A percentile compares a stretch with the other conserved stretches of the same genome.
Evolutionary conservation across 768 basidiomycete genomes (phyloP).

Genomic region (Leccinum olivaceopallidum): DNA sequence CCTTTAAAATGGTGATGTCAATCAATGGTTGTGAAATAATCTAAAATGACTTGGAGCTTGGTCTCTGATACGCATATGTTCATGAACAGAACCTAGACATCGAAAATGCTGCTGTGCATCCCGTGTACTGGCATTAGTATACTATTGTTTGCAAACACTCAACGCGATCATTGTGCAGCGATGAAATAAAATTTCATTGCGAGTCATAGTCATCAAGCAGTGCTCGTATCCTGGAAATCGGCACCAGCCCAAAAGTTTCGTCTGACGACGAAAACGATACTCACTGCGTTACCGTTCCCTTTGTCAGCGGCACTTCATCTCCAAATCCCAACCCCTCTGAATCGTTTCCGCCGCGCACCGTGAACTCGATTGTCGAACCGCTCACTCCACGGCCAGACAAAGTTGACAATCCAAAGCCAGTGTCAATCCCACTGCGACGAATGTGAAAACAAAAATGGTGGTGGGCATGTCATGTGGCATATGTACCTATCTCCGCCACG

Average conservation of each 20-base stretch:
- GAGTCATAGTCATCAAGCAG: background rate
- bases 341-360: no score
- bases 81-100: background rate
- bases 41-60: background rate
- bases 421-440: background rate
- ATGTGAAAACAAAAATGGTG: no score
- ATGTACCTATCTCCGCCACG: background rate
- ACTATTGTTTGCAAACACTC: background rate
- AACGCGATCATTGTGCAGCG: background rate
- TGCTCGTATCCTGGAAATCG: no score
- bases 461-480: no score
- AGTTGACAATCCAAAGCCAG: background rate
- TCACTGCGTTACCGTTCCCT: background rate
- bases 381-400: background rate
- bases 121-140: background rate
- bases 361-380: background rate
- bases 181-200: background rate
- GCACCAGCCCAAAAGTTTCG: background rate
- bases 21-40: background rate
- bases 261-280: background rate
- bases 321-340: background rate
- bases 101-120: background rate
- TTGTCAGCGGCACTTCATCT: background rate
- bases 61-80: background rate
- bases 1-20: no score